Evolutionary conservation across 306 rosid species (phyloP).

Genomic region (Glycine latifolia): DNA sequence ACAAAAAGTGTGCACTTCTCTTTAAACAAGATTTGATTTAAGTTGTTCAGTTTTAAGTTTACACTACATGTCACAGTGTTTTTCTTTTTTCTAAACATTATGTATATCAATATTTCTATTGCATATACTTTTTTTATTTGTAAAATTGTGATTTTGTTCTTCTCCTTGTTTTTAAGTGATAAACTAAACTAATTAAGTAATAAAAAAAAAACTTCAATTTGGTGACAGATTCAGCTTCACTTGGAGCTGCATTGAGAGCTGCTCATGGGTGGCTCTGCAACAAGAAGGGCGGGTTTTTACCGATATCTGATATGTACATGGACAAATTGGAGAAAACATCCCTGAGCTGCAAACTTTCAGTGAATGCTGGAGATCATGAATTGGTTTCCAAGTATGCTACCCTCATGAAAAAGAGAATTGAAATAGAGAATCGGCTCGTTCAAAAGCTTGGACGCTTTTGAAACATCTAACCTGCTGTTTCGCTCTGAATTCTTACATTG

Average conservation of each 20-base stretch:
- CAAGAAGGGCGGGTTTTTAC: constrained; percentile 69
- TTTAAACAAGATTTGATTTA: too few relatives aligned
- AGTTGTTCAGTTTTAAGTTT: constrained; percentile 8
- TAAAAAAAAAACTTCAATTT: neutral
- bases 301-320: constrained; percentile 71
- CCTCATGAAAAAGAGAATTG: constrained; percentile 80
- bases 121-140: neutral
- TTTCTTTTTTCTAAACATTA: neutral
- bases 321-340: constrained; percentile 74
- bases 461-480: constrained; percentile 19
- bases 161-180: constrained; percentile 2
- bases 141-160: neutral
- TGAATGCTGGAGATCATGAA: constrained; percentile 63
- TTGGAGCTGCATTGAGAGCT: constrained; percentile 97
- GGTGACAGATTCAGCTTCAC: constrained; percentile 88
- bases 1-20: neutral
- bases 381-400: constrained; percentile 66
- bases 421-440: constrained; percentile 84
- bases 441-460: constrained; percentile 71
- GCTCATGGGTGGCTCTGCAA: constrained; percentile 95
- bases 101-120: neutral
- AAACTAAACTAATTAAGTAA: constrained; percentile 11
- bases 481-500: neutral
- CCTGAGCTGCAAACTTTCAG: constrained; percentile 74
- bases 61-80: neutral